Conservation (phyloP, 1,284 basidiomycete species). For the Cutaneotrichosporon arboriforme region DNA sequence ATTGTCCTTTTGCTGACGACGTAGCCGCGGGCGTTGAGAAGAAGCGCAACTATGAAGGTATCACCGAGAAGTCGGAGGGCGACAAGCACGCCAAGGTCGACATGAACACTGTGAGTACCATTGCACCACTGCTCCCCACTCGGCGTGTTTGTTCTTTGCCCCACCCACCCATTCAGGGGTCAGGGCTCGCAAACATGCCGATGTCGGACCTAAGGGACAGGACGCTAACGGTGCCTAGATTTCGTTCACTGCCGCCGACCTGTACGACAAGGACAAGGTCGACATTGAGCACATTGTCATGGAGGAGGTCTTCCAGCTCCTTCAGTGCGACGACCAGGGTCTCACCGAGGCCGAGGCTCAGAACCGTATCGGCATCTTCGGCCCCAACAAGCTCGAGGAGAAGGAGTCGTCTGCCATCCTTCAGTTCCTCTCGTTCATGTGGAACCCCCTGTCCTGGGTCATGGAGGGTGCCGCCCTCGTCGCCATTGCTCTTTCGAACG, state of each 20-base stretch:
- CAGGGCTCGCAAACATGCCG: no score
- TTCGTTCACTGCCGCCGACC: conserved; percentile 52
- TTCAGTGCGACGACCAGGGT: conserved; percentile 78
- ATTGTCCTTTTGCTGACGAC: no score
- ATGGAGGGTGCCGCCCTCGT: conserved; percentile 98
- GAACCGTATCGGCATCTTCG: conserved; percentile 88
- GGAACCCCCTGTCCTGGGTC: conserved; percentile 98
- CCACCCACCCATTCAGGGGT: no score
- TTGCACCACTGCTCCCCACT: neutral
- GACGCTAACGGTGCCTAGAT: conserved; percentile 27
- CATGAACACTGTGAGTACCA: conserved; percentile 69
- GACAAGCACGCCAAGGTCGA: conserved; percentile 68
- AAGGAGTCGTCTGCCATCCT: conserved; percentile 69
- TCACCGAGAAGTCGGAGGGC: conserved; percentile 60
- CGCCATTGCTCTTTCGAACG: conserved; percentile 93
- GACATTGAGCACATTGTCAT: conserved; percentile 95
- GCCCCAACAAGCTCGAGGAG: conserved; percentile 89
- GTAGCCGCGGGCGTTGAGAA: conserved; percentile 52
- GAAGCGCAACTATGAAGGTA: conserved; percentile 89
- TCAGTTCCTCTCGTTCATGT: conserved; percentile 95
- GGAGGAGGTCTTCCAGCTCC: conserved; percentile 92
- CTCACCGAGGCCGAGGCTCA: conserved; percentile 66
- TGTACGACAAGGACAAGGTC: conserved; percentile 98
- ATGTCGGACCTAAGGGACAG: no score
- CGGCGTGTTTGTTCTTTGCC: neutral